Base-by-base conservation (phyloP, 495 filamentous ascomycete genomes). In the Aspergillus cristatus region DNA sequence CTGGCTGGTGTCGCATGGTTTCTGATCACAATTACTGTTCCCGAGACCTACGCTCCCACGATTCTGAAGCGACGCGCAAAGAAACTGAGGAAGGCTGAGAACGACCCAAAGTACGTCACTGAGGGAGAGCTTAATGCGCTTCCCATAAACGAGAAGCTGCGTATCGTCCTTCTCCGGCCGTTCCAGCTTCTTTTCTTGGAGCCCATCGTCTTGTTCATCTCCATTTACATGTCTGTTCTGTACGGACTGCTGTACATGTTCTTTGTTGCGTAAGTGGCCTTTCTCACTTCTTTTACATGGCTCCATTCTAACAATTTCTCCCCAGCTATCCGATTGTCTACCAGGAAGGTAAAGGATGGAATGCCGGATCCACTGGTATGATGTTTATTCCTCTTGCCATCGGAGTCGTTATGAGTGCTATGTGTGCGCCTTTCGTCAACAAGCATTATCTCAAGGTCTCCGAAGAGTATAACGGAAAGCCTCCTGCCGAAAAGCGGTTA, bases 161-260 rank as follows among this genome's bases (percentile, higher is more conserved):
- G 65, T 11, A 63, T 87, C 42, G 83, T 84, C 64, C 56, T 89
- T 14, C 48, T 84, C 40, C 78, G 84, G 2, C 85, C 84, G 1
- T 83, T 88, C 69, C 81, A 85, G 60, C 75, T 91, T 0, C 72
- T 91, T 18, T 85, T 86, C 54, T 62, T 70, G 35, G 84, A 89
- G 55, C 73, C 79, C 10, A 91, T 91, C 47, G 84, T 91, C 28
- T 64, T 88, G 28, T 75, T 85, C 39, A 78, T 91, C 37, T 70
- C 76, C 11, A 40, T 88, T 7, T 87, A 87, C 64, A 86, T 86
- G 82, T 78, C 75, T 7, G 78, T 86, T 11, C 67, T 87, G 6
- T 86, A 87, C 55, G 82, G 82, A 2, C 56, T 86, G 10, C 69
- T 87, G 3, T 86, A 86, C 71, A 86, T 86, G 79, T 88, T 86